A percentile compares a stretch with the other conserved stretches of the same genome.
These are phyloP conservation scores for Trichocladium antarcticum DNA, from an alignment of 495 filamentous ascomycete species.

Conservation along the genomic window DNA sequence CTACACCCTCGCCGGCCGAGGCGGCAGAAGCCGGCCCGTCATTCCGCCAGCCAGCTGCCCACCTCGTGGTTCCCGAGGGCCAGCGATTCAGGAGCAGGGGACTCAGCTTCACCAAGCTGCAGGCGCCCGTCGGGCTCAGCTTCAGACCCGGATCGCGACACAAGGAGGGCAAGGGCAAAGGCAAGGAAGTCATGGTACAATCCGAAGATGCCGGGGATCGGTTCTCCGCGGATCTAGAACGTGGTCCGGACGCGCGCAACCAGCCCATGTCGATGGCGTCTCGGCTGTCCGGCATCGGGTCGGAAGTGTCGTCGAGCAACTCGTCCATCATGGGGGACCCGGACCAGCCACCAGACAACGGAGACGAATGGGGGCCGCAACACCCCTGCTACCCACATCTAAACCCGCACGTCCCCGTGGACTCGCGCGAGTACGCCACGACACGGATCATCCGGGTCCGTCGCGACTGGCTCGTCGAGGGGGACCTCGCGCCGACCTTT, in stretches of 20 bases:
- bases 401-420: constrained; percentile 78
- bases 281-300: constrained; percentile 35
- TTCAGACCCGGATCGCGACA: constrained; percentile 16
- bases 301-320: constrained; percentile 38
- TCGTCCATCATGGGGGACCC: constrained; percentile 46
- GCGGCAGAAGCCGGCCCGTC: constrained; percentile 24
- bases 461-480: constrained; percentile 80
- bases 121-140: constrained; percentile 26
- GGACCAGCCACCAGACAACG: constrained; percentile 37
- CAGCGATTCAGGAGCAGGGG: constrained; percentile 21
- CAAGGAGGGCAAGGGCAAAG: constrained; percentile 32
- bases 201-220: constrained; percentile 19
- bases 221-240: constrained; percentile 42
- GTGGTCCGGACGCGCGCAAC: constrained; percentile 30
- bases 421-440: constrained; percentile 56
- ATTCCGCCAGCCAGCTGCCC: constrained; percentile 14
- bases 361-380: constrained; percentile 69
- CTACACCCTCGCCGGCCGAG: constrained; percentile 24
- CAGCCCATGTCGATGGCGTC: constrained; percentile 30
- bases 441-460: constrained; percentile 87
- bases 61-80: constrained; percentile 24
- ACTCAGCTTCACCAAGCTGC: constrained; percentile 24
- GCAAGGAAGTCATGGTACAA: constrained; percentile 35
- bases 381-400: constrained; percentile 89
- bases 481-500: constrained; percentile 86